Base-by-base conservation (phyloP, 345 rosid species). In the Boechera retrofracta region DNA sequence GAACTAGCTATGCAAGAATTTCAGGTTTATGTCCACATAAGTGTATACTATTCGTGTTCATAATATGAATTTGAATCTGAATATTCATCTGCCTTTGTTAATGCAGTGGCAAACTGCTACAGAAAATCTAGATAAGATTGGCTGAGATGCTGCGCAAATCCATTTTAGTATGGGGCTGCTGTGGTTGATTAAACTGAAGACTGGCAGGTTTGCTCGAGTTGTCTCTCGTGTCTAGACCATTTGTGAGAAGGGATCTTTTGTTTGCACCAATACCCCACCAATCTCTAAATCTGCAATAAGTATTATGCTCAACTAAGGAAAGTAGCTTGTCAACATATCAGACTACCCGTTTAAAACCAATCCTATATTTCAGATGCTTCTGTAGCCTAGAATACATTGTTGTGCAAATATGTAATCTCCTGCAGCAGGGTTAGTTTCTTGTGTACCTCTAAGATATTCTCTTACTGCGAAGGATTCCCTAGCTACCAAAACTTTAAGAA, bases 101-200 rank as follows among this genome's bases (percentile, higher is more conserved):
- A 38, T 81, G 88, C 85, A 87, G 82, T 80, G 86, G 89, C 73
- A 85, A 81, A 69, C 85, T 85, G 89, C 80, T 83, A 85, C 85
- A 79, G 54, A 79, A 72, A 75, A 21, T 64, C 10, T 45, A 60
- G 81, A 77, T 28, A 16, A 38, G 26, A n/a, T 62, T 62, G 7
- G 54, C n/a, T 73, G 70, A n/a, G 41, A 64, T 42, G 26, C 1
- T 12, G 6, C 3, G 77, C 62, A 7, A 79, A 71, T 67, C 54
- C 77, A 28, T 72, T 76, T 79, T 53, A 2, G 57, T 24, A 28
- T 42, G 64, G 56, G 39, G 42, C 77, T 86, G 87, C 59, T 75
- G 82, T 61, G 92, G 90, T 84, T 83, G 88, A 79, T 89, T 86
- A 71, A 87, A 87, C 73, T 84, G 96, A 82, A 91, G 94, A 64